Percentiles rank a stretch among this genome's conserved stretches.
Evolutionary conservation across 2,329 filamentous ascomycete genomes (phyloP).

Genomic region (Cladobotryum protrusum): DNA sequence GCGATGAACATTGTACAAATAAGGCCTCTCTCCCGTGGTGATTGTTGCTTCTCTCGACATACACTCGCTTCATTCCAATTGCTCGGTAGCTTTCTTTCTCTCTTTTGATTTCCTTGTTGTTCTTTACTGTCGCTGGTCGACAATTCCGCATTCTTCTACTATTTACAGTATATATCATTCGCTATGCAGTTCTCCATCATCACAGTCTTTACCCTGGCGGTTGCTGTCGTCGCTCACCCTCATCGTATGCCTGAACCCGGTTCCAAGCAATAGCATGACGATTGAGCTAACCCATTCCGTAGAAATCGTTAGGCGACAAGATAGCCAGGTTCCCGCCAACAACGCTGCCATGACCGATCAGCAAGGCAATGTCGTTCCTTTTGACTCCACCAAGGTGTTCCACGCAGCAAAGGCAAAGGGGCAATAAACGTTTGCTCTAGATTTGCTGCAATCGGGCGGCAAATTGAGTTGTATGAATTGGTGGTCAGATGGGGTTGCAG

Average conservation of each 20-base stretch:
- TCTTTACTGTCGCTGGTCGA: too few species aligned
- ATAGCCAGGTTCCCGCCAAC: slow-evolving; percentile 21
- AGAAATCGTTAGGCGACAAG: slow-evolving; percentile 11
- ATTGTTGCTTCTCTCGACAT: slow-evolving; percentile 32
- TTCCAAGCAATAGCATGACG: neutral
- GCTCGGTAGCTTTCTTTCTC: slow-evolving; percentile 9
- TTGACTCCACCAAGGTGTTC: slow-evolving; percentile 38
- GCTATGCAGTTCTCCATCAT: slow-evolving; percentile 50
- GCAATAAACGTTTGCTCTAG: neutral
- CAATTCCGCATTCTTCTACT: neutral
- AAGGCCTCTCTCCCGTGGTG: slow-evolving; percentile 5
- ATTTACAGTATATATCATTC: slow-evolving; percentile 21
- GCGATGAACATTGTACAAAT: slow-evolving; percentile 11
- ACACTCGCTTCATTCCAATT: slow-evolving; percentile 27
- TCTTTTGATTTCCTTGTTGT: neutral
- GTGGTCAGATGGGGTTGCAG: too few species aligned
- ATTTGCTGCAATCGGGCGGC: too few species aligned
- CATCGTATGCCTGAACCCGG: slow-evolving; percentile 17
- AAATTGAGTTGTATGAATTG: neutral
- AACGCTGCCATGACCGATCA: slow-evolving; percentile 41
- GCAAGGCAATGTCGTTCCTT: slow-evolving; percentile 40
- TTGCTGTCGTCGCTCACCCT: slow-evolving; percentile 38
- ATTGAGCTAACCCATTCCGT: neutral
- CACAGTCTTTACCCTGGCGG: slow-evolving; percentile 41
- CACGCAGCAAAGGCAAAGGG: slow-evolving; percentile 20